Conservation (phyloP, 495 filamentous ascomycete genomes). For the Hypomontagnella submonticulosa region DNA sequence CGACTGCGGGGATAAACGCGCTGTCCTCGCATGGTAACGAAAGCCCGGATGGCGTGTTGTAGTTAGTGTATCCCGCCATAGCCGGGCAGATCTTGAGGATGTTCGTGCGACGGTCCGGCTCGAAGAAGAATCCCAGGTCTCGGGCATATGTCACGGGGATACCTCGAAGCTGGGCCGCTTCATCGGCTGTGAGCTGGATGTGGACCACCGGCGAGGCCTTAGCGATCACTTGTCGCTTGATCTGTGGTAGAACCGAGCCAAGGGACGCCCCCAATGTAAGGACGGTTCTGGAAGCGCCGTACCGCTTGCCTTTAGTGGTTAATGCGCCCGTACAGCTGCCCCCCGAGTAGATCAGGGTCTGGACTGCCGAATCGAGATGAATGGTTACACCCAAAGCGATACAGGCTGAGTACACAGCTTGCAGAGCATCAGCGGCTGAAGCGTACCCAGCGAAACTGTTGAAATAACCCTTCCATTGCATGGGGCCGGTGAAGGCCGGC, state of each 20-base stretch:
- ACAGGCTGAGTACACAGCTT: constrained; percentile 39
- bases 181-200: constrained; percentile 63
- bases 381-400: constrained; percentile 49
- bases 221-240: constrained; percentile 55
- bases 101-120: constrained; percentile 65
- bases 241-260: constrained; percentile 40
- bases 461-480: constrained; percentile 66
- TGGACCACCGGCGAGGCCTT: constrained; percentile 65
- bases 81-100: constrained; percentile 66
- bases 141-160: constrained; percentile 66
- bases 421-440: constrained; percentile 59
- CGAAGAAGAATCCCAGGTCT: constrained; percentile 70
- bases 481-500: constrained; percentile 59
- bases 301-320: constrained; percentile 21
- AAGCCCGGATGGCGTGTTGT: constrained; percentile 19
- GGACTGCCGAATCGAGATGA: constrained; percentile 42
- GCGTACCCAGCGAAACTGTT: constrained; percentile 66
- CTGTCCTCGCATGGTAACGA: constrained; percentile 49
- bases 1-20: constrained; percentile 59
- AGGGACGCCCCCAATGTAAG: constrained; percentile 44
- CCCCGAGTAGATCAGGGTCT: constrained; percentile 31
- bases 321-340: constrained; percentile 30
- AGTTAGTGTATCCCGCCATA: constrained; percentile 65
- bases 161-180: constrained; percentile 60
- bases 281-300: constrained; percentile 29